Base-by-base conservation (phyloP, 139 green algal genomes). In the Chlamydomonas eustigma region DNA sequence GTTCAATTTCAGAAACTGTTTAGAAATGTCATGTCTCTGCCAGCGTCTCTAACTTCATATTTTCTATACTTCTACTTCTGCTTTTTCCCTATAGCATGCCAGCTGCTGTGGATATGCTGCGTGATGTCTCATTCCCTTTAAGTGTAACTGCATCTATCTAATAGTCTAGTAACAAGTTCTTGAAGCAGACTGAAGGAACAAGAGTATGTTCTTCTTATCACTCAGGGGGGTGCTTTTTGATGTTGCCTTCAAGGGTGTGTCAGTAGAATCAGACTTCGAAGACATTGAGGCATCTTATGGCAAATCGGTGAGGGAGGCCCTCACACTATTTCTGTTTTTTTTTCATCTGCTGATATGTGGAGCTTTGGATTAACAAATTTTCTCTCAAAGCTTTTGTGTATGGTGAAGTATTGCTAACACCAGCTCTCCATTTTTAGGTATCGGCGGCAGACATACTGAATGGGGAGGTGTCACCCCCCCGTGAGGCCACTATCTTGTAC, bases 161-260 rank as follows among this genome's bases (percentile, higher is more conserved):
- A n/a, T n/a, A n/a, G n/a, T n/a, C n/a, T n/a, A n/a, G n/a, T n/a
- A n/a, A n/a, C n/a, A n/a, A n/a, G n/a, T n/a, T n/a, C n/a, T n/a
- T n/a, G n/a, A n/a, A n/a, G 18, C 12, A 58, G 18, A 18, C 44
- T 58, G 44, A 58, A 58, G 44, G 44, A 58, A 58, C 12, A 58
- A 18, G 44, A 58, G 44, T 58, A 18, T 18, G 44, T 58, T 12
- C 44, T 58, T 58, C 18, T 18, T 58, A 18, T 18, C 44, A 8
- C 32, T 12, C 78, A 89, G 84, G 77, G 85, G 85, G 38, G 74
- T 85, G 76, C 77, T 89, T 50, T 66, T 89, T 34, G 85, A 89
- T 44, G 79, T 87, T 76, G 84, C 81, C 0, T 75, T 89, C 33
- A 81, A 87, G 74, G 85, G 85, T 36, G 84, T 79, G n/a, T 78